phyloP scores from a whole-genome alignment of 352 stramenopile species.

The Phytophthora aleatoria region DNA sequence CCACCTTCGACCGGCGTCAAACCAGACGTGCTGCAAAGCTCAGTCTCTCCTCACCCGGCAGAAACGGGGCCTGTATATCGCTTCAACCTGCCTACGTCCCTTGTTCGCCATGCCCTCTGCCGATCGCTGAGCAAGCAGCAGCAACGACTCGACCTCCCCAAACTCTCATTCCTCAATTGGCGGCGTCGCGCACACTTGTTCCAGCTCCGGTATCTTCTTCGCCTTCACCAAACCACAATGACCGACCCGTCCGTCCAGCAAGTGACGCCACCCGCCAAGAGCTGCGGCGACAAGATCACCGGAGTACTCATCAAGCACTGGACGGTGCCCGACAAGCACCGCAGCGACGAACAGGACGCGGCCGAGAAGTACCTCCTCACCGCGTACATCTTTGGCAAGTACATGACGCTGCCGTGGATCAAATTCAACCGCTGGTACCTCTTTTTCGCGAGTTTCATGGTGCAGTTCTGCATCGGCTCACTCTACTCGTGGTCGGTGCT shows the following conservation, averaged over 20 bases:
- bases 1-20: conserved; percentile 11
- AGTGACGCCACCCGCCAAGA: conserved; percentile 28
- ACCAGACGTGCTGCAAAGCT: conserved; percentile 18
- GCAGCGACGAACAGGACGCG: conserved; percentile 55
- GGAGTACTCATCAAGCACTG: conserved; percentile 47
- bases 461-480: conserved; percentile 74
- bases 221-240: conserved; percentile 14
- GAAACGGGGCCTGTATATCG: conserved; percentile 27
- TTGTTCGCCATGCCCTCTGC: not conserved
- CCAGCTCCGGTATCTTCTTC: conserved; percentile 6
- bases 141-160: not conserved
- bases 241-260: conserved; percentile 33
- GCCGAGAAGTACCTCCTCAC: conserved; percentile 62
- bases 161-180: conserved; percentile 36
- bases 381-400: conserved; percentile 55
- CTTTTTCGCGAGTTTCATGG: conserved; percentile 66
- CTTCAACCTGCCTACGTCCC: conserved; percentile 28
- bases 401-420: conserved; percentile 46
- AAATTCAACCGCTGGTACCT: conserved; percentile 71
- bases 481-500: conserved; percentile 79
- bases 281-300: conserved; percentile 35
- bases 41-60: conserved; percentile 14
- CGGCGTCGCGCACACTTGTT: conserved; percentile 24
- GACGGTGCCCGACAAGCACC: conserved; percentile 55
- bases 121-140: not conserved